These are phyloP conservation scores for Leucocoprinus birnbaumii DNA, from an alignment of 768 basidiomycete genomes.

Conservation along the genomic window DNA sequence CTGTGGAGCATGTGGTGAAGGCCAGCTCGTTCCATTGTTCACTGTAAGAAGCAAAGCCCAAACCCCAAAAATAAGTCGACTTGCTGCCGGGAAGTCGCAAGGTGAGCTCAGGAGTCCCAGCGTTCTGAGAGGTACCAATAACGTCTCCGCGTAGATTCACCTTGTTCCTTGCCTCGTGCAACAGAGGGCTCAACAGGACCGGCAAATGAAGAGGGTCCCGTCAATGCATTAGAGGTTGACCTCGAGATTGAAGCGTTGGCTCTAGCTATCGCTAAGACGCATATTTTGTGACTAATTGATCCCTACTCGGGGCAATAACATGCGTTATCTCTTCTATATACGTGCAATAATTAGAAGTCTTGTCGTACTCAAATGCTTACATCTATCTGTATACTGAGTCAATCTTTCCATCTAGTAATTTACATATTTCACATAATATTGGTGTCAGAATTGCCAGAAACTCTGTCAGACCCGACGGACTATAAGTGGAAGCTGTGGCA, in stretches of 20 bases:
- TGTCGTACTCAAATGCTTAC: no score
- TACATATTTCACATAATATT: no score
- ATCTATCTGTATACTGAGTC: no score
- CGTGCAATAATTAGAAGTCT: no score
- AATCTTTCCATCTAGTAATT: no score
- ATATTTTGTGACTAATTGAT: not conserved
- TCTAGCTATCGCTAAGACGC: constrained; percentile 18
- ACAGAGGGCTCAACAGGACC: not conserved
- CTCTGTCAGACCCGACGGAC: not conserved
- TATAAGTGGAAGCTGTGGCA: constrained; percentile 38
- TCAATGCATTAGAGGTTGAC: constrained; percentile 23
- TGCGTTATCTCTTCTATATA: no score
- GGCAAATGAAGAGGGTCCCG: not conserved
- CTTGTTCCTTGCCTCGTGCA: constrained; percentile 16
- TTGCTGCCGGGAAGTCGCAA: constrained; percentile 42
- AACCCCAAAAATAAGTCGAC: constrained; percentile 35
- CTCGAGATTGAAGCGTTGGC: constrained; percentile 30
- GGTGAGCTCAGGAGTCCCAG: constrained; percentile 27
- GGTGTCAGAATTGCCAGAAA: no score
- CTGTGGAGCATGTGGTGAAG: constrained; percentile 64
- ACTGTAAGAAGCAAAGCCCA: constrained; percentile 23
- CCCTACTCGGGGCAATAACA: no score
- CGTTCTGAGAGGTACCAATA: not conserved
- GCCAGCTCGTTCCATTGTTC: constrained; percentile 59
- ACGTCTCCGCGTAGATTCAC: constrained; percentile 33